These are phyloP conservation scores for Pichia occidentalis DNA, from an alignment of 805 yeast genomes.

Conservation along the genomic window DNA sequence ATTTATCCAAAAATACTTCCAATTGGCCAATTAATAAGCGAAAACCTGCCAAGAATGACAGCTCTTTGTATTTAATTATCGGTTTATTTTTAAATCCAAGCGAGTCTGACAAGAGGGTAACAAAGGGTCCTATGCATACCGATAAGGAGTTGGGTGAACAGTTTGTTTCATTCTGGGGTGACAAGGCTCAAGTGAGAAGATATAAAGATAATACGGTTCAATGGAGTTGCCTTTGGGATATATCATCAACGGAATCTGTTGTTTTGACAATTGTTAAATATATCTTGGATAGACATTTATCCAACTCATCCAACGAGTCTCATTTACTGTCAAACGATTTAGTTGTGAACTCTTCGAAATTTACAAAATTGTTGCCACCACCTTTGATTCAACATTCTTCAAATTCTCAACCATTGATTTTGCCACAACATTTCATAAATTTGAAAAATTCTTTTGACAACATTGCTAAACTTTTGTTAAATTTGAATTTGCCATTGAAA, in stretches of 20 bases:
- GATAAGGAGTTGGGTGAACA: conserved; percentile 50
- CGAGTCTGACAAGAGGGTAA: conserved; percentile 73
- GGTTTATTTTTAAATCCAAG: conserved; percentile 66
- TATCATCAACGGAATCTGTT: conserved; percentile 52
- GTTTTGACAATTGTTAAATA: conserved; percentile 59
- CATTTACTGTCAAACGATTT: conserved; percentile 35
- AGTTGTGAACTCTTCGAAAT: conserved; percentile 34
- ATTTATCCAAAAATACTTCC: conserved; percentile 14
- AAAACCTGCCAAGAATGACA: conserved; percentile 36
- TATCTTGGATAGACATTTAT: conserved; percentile 56
- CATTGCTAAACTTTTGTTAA: conserved; percentile 38
- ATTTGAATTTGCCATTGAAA: conserved; percentile 57
- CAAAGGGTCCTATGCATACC: conserved; percentile 74
- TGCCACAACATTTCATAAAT: conserved; percentile 36
- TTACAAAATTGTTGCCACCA: conserved; percentile 49
- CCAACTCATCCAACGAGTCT: conserved; percentile 9
- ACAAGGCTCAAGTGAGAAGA: conserved; percentile 75
- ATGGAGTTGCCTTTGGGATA: conserved; percentile 85
- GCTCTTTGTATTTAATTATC: conserved; percentile 35
- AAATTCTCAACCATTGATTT: conserved; percentile 41
- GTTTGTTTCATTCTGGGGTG: conserved; percentile 88
- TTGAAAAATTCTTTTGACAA: conserved; percentile 46
- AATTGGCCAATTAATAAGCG: conserved; percentile 44
- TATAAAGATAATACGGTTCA: conserved; percentile 88
- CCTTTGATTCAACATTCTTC: conserved; percentile 55